Evolutionary conservation across 2,329 filamentous ascomycete genomes (phyloP).

Genomic region (Colletotrichum plurivorum): DNA sequence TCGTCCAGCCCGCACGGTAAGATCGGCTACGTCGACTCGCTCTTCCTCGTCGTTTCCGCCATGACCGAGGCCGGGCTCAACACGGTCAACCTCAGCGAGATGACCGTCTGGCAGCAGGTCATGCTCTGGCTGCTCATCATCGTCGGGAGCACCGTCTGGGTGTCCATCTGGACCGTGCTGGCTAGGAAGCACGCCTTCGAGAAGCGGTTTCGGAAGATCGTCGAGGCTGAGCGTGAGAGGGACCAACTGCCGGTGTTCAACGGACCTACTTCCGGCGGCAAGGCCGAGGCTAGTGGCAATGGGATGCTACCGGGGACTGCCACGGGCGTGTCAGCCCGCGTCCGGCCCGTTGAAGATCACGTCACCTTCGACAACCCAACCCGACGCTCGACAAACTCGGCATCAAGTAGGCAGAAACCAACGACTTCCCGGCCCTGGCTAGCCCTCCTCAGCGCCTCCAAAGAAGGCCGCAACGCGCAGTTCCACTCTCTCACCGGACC

Average conservation of each 20-base stretch:
- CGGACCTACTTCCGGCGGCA: neutral
- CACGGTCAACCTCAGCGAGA: conserved; percentile 72
- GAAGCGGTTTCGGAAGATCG: conserved; percentile 69
- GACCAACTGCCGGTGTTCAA: conserved; percentile 45
- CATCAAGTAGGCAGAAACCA: conserved; percentile 35
- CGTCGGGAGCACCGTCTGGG: conserved; percentile 76
- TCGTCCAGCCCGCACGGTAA: conserved; percentile 64
- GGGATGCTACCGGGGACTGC: neutral
- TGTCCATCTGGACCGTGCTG: conserved; percentile 74
- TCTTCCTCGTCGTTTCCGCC: conserved; percentile 77
- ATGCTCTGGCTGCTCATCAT: conserved; percentile 76
- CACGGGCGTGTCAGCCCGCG: neutral
- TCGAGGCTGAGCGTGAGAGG: conserved; percentile 55
- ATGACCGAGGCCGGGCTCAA: conserved; percentile 79
- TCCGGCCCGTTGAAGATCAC: neutral
- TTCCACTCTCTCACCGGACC: conserved; percentile 67
- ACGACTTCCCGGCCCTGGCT: conserved; percentile 44
- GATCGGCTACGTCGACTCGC: conserved; percentile 73
- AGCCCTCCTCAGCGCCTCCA: conserved; percentile 53
- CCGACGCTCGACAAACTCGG: conserved; percentile 19
- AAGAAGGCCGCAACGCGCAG: conserved; percentile 66
- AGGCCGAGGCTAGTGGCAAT: neutral
- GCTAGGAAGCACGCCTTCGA: conserved; percentile 75
- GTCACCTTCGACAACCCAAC: neutral
- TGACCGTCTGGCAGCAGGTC: conserved; percentile 79